Evolutionary conservation across 192 early-diverging fungal genomes (phyloP).

Genomic region (Paraglomus brasilianum): DNA sequence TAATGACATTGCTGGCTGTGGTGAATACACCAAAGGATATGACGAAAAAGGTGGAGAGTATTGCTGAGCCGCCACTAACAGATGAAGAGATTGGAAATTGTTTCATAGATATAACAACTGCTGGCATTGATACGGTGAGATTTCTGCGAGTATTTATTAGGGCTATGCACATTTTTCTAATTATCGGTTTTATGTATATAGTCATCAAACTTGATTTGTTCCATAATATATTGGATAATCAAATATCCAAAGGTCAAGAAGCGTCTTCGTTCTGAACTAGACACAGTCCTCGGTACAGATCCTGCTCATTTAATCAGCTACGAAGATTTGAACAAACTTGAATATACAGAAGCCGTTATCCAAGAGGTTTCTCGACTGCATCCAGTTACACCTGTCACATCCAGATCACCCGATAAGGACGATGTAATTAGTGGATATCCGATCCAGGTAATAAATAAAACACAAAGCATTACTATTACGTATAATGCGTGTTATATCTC

Average conservation of each 20-base stretch:
- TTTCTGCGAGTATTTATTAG: background rate
- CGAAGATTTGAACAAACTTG: conserved; percentile 7
- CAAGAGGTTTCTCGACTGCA: conserved; percentile 46
- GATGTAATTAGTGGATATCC: conserved; percentile 38
- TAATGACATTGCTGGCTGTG: background rate
- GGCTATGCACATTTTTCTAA: background rate
- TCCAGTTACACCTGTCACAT: conserved; percentile 41
- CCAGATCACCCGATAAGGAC: conserved; percentile 39
- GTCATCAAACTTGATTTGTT: background rate
- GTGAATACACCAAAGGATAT: conserved; percentile 1
- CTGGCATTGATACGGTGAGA: background rate
- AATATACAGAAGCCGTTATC: conserved; percentile 13
- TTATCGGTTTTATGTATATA: background rate
- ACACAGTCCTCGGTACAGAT: background rate
- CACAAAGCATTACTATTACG: too few relatives aligned
- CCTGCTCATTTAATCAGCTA: background rate
- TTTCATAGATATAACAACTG: background rate
- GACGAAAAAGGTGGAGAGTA: background rate
- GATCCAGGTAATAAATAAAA: conserved; percentile 10
- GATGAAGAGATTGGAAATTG: conserved; percentile 6
- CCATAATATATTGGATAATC: background rate
- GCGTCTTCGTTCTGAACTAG: background rate
- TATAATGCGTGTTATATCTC: too few relatives aligned
- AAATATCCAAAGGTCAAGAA: conserved; percentile 2
- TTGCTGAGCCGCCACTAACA: background rate